phyloP scores from a whole-genome alignment of 1,139 yeast species.

The Hemisphaericaspora lyxosophila region DNA sequence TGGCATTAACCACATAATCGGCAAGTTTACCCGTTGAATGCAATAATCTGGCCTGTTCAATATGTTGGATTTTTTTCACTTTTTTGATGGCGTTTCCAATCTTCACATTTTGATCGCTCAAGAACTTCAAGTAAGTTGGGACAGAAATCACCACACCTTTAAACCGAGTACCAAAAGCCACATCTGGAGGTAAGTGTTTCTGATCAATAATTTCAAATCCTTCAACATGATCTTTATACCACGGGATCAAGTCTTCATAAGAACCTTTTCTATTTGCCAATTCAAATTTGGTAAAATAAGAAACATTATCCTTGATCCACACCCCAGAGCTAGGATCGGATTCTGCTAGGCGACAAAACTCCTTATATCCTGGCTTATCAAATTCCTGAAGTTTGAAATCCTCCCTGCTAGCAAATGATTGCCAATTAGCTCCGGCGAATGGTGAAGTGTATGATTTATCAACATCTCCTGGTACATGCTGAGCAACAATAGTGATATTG shows the following conservation, averaged over 20 bases:
- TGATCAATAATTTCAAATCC: constrained; percentile 29
- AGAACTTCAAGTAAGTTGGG: constrained; percentile 48
- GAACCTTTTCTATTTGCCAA: constrained; percentile 10
- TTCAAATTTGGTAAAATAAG: constrained; percentile 27
- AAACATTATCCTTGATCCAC: constrained; percentile 29
- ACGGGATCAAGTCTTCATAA: constrained; percentile 32
- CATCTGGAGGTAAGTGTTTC: constrained; percentile 31
- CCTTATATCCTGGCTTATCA: constrained; percentile 43
- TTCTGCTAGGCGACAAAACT: constrained; percentile 39
- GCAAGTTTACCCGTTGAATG: constrained; percentile 28
- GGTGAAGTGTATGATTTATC: constrained; percentile 40
- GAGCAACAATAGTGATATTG: constrained; percentile 32
- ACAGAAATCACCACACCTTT: constrained; percentile 52
- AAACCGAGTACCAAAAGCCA: constrained; percentile 40
- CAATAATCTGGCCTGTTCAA: constrained; percentile 27
- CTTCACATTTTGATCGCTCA: constrained; percentile 37
- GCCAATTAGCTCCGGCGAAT: constrained; percentile 49
- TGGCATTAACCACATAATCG: constrained; percentile 44
- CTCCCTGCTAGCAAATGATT: constrained; percentile 38
- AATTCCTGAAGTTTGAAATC: constrained; percentile 32
- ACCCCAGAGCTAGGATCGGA: constrained; percentile 49
- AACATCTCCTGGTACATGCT: constrained; percentile 41
- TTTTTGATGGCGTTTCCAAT: constrained; percentile 38
- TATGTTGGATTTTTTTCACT: constrained; percentile 22
- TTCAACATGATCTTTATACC: constrained; percentile 44